Base-by-base conservation (phyloP, 192 early-diverging fungal genomes). In the Coemansia sp. region DNA sequence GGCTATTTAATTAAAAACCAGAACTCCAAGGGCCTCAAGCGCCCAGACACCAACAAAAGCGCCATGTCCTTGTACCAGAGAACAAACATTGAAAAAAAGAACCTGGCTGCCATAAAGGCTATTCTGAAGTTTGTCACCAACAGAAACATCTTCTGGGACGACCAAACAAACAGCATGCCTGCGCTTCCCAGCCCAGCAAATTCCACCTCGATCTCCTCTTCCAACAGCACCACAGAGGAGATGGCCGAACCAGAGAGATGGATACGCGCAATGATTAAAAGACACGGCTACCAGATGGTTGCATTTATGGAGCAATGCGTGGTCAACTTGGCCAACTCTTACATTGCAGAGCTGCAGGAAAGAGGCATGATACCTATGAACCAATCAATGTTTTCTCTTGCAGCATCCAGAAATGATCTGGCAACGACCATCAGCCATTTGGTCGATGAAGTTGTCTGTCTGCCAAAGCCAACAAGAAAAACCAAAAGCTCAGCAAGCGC, bases 1-100 rank as follows among this genome's bases (percentile, higher is more conserved):
- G 79, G 79, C 33, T 81, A 71, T 55, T 43, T 81, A 34, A 76
- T 81, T 51, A 81, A 81, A 63, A 81, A 76, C 65, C 74, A 81
- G 41, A 18, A 61, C 12, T 33, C 59, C 5, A 62, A 74, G 12
- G 59, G 74, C 3, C 12, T 57, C 17, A 81, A 75, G 62, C 48
- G 64, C 11, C 20, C 22, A 18, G 63, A 70, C 8, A 56, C 37
- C 22, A 38, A 58, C 12, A 41, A 34, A 51, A 52, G 64, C 34
- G 8, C 38, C 20, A 5, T 52, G 35, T 36, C 59, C 3, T 28
- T 61, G 4, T 28, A 38, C 0, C 70, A 51, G 34, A 71, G 79
- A 32, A 81, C 79, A 8, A 81, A 81, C 48, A 70, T 81, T 62
- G 79, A 67, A 48, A 76, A 70, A 59, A 81, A 81, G 34, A 76